phyloP scores from a whole-genome alignment of 805 yeast genomes.

The Candida morakotiae region DNA sequence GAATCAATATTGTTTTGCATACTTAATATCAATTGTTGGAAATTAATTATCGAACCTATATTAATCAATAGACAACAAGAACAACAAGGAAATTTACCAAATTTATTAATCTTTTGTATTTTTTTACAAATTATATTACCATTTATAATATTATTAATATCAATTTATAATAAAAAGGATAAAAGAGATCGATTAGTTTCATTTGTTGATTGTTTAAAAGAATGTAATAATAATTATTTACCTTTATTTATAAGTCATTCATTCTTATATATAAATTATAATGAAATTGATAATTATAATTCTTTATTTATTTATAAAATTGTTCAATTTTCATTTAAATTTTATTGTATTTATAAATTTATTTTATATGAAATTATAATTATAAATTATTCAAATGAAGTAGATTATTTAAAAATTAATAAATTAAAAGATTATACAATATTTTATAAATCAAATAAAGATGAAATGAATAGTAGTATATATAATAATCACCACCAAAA shows the following conservation, averaged over 20 bases:
- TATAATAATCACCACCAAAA: too few relatives aligned
- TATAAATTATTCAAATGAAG: constrained; percentile 12
- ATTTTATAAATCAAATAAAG: constrained; percentile 9
- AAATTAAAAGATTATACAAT: constrained; percentile 9
- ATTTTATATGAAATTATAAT: constrained; percentile 25
- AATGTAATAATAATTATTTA: constrained; percentile 29
- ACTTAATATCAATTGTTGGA: constrained; percentile 16
- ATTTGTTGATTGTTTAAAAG: constrained; percentile 14
- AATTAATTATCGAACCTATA: too few relatives aligned
- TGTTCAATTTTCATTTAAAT: constrained; percentile 23
- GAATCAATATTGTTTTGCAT: constrained; percentile 19
- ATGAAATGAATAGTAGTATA: too few relatives aligned
- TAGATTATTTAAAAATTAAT: constrained; percentile 4
- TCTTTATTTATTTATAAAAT: constrained; percentile 13
- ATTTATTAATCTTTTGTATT: constrained; percentile 2
- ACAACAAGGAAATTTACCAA: background rate
- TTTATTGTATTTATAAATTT: constrained; percentile 30
- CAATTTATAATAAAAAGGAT: background rate
- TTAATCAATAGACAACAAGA: too few relatives aligned
- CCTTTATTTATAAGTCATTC: constrained; percentile 34
- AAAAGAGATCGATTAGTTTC: background rate
- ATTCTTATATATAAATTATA: constrained; percentile 22
- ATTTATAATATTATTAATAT: constrained; percentile 8
- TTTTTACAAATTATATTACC: constrained; percentile 13
- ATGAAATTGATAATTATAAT: background rate